phyloP scores from a whole-genome alignment of 345 rosid species.

The Corchorus olitorius region DNA sequence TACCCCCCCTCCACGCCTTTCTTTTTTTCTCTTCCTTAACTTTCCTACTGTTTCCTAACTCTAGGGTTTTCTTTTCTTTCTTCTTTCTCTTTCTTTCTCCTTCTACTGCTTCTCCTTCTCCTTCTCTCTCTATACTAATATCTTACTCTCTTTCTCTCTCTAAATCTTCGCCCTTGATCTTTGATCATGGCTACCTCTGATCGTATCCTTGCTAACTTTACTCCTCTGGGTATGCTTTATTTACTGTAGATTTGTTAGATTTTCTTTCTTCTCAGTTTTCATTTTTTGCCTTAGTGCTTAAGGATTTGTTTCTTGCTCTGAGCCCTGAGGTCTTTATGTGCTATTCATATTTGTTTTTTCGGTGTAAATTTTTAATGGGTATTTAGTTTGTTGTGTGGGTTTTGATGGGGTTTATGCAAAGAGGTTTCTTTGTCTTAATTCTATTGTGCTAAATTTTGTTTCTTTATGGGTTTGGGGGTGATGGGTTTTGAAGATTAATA shows the following conservation, averaged over 20 bases:
- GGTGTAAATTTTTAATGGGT: background rate
- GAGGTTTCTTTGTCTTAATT: background rate
- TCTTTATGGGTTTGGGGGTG: constrained; percentile 1
- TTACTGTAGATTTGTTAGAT: constrained; percentile 8
- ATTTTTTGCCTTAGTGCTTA: background rate
- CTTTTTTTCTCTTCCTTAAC: background rate
- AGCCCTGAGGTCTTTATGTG: background rate
- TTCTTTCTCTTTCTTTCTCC: constrained; percentile 4
- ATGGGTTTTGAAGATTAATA: background rate
- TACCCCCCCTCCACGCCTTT: constrained; percentile 36
- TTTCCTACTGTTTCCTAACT: background rate
- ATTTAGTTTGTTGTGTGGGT: constrained; percentile 9
- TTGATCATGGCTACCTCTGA: constrained; percentile 55
- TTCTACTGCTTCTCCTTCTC: background rate
- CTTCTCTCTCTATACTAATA: constrained; percentile 7
- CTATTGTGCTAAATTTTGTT: background rate
- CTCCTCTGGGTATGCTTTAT: constrained; percentile 46
- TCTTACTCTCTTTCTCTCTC: constrained; percentile 18
- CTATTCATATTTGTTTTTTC: constrained; percentile 3
- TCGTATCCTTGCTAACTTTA: constrained; percentile 49
- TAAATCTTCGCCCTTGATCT: constrained; percentile 26
- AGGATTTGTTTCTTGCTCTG: background rate
- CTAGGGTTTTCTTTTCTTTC: constrained; percentile 38
- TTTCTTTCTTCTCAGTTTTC: background rate
- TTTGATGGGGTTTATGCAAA: constrained; percentile 15